Conservation (phyloP, 2,329 filamentous ascomycete genomes). For the Aspergillus luchuensis region DNA sequence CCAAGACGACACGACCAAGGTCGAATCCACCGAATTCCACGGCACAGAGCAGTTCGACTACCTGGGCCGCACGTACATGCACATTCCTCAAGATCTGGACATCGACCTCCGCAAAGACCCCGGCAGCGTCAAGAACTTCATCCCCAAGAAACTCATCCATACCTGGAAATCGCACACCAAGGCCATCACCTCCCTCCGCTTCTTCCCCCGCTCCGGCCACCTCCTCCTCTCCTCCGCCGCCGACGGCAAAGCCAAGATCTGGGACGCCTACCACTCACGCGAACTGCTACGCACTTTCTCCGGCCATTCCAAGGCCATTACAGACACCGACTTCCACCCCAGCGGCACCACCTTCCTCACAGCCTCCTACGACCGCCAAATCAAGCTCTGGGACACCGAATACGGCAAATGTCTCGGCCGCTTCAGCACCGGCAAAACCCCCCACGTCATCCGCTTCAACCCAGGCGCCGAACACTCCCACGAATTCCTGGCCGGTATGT, state of each 20-base stretch:
- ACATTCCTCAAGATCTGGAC: conserved; percentile 87
- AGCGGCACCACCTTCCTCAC: conserved; percentile 85
- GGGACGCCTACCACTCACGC: conserved; percentile 87
- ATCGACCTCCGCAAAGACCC: conserved; percentile 80
- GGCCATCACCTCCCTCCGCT: conserved; percentile 82
- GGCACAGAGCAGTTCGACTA: conserved; percentile 85
- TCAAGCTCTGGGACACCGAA: conserved; percentile 98
- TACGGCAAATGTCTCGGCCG: conserved; percentile 84
- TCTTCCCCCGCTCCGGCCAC: conserved; percentile 87
- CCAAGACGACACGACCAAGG: conserved; percentile 58
- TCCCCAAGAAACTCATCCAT: conserved; percentile 91
- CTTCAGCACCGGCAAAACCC: conserved; percentile 92
- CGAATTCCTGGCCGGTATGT: conserved; percentile 95
- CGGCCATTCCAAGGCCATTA: conserved; percentile 86
- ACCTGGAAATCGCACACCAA: conserved; percentile 85
- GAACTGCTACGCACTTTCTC: conserved; percentile 89
- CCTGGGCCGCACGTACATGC: conserved; percentile 95
- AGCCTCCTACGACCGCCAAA: conserved; percentile 89
- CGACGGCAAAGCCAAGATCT: conserved; percentile 88
- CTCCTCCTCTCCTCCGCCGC: conserved; percentile 86
- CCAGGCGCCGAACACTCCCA: conserved; percentile 73
- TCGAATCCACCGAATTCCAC: conserved; percentile 85
- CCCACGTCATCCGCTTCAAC: conserved; percentile 93
- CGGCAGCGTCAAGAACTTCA: conserved; percentile 82
- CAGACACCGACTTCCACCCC: conserved; percentile 84